Percentiles rank a stretch among this genome's conserved stretches.
Conservation (phyloP, 495 filamentous ascomycete genomes). For the Cercophora scortea region DNA sequence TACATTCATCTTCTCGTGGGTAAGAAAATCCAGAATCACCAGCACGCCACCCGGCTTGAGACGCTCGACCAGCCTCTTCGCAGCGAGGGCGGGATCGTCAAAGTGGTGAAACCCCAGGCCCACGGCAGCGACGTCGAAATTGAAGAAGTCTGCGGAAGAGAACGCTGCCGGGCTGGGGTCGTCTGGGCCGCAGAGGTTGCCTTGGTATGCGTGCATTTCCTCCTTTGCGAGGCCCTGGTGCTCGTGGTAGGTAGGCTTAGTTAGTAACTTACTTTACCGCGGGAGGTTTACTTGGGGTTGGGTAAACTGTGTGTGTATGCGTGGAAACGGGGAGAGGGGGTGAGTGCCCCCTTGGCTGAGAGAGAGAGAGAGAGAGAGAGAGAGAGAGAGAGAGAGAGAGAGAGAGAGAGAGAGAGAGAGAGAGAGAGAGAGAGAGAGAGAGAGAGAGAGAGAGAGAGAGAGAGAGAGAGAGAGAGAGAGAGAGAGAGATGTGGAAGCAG, state of each 20-base stretch:
- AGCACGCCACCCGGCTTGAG: constrained; percentile 56
- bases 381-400: neutral
- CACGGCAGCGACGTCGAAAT: constrained; percentile 58
- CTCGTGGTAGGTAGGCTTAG: neutral
- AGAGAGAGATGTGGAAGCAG: neutral
- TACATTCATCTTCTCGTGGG: constrained; percentile 28
- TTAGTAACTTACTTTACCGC: neutral
- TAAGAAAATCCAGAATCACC: constrained; percentile 58
- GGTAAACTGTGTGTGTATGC: no score
- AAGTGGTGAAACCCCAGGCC: constrained; percentile 71
- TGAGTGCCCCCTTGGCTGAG: no score
- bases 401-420: neutral
- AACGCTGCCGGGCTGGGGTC: constrained; percentile 31
- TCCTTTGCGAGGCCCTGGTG: constrained; percentile 36
- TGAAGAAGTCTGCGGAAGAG: constrained; percentile 38
- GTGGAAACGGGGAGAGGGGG: no score
- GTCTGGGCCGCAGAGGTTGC: constrained; percentile 44
- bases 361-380: neutral
- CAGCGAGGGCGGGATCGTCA: constrained; percentile 47
- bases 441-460: neutral
- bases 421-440: neutral
- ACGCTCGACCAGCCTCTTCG: constrained; percentile 48
- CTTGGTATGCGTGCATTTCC: constrained; percentile 50
- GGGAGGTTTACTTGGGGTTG: neutral
- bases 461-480: neutral